Evolutionary conservation across 1,284 basidiomycete species (phyloP).

Genomic region (Puccinia hordei): DNA sequence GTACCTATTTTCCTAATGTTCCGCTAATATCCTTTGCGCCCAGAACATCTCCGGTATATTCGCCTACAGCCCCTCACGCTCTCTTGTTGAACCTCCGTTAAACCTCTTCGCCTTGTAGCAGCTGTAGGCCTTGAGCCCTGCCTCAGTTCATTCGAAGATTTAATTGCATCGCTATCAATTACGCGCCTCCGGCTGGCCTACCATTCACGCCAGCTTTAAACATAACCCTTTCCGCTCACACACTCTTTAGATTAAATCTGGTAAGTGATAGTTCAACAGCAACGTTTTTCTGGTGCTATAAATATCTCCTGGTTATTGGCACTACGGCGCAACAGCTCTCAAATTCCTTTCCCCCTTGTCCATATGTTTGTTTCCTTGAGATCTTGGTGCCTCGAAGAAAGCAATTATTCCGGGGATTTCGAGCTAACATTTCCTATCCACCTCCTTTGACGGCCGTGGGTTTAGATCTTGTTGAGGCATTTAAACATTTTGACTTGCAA

Average conservation of each 20-base stretch:
- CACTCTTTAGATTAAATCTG: background rate
- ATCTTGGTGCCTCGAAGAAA: background rate
- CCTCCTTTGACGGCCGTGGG: background rate
- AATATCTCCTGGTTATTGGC: background rate
- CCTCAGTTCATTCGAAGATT: background rate
- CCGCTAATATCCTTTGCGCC: conserved; percentile 22
- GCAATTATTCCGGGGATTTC: background rate
- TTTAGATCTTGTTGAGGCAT: background rate
- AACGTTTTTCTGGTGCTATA: background rate
- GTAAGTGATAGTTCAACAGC: background rate
- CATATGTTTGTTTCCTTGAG: background rate
- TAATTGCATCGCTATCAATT: background rate
- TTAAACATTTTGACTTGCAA: background rate
- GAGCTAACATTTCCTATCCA: background rate
- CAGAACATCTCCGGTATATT: conserved; percentile 33
- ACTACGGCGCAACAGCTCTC: background rate
- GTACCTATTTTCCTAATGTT: conserved; percentile 22
- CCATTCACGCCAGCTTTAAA: background rate
- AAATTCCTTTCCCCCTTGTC: background rate
- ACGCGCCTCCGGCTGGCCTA: conserved; percentile 19
- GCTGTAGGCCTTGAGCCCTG: background rate
- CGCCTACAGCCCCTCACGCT: conserved; percentile 17
- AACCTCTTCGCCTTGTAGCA: background rate
- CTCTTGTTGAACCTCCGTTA: background rate
- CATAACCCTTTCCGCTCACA: background rate